A percentile compares a stretch with the other conserved stretches of the same genome.
Evolutionary conservation across 306 rosid genomes (phyloP).

Genomic region (Luffa aegyptiaca): DNA sequence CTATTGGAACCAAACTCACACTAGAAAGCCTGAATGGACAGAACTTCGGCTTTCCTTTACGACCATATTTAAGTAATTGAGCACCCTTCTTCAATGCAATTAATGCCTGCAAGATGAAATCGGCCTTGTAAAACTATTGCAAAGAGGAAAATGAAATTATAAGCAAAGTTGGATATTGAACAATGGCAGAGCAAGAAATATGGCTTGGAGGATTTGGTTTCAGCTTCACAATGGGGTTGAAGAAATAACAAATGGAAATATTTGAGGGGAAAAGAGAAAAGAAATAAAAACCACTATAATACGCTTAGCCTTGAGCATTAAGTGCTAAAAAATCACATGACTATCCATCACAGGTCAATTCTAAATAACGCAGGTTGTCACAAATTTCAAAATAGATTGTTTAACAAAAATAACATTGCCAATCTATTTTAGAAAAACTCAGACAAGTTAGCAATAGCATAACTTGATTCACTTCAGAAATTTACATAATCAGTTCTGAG

Average conservation of each 20-base stretch:
- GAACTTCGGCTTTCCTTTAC: constrained; percentile 98
- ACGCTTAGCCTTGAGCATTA: neutral
- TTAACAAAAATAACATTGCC: neutral
- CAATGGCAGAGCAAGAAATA: neutral
- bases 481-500: neutral
- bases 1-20: constrained; percentile 43
- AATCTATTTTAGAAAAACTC: neutral
- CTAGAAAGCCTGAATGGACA: constrained; percentile 79
- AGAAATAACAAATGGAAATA: neutral
- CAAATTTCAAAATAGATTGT: neutral
- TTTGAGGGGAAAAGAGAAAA: neutral
- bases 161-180: neutral
- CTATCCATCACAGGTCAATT: neutral
- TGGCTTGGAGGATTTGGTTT: neutral
- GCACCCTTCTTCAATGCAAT: constrained; percentile 87
- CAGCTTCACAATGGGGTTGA: neutral
- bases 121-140: constrained; percentile 10
- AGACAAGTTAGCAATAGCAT: neutral
- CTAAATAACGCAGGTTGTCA: neutral
- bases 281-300: neutral
- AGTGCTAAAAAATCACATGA: neutral
- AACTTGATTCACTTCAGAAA: neutral
- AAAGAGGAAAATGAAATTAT: neutral
- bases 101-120: constrained; percentile 51
- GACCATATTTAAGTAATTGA: constrained; percentile 93